A percentile compares a stretch with the other conserved stretches of the same genome.
phyloP scores from a whole-genome alignment of 176 grass and related monocot genomes.

The Raddia distichophylla region DNA sequence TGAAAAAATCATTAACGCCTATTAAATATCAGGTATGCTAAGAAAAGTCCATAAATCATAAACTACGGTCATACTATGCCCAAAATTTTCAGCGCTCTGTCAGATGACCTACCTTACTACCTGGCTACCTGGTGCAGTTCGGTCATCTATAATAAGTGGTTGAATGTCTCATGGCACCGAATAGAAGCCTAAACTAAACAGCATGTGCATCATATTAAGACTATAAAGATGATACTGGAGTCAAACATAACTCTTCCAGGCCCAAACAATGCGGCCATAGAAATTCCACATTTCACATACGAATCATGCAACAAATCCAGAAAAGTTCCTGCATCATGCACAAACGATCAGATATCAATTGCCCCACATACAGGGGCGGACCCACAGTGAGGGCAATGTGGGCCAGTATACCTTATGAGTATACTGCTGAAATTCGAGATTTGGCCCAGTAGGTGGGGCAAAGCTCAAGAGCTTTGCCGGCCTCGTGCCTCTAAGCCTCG shows the following conservation, averaged over 20 bases:
- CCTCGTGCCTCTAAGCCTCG: no score
- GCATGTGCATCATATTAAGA: background rate
- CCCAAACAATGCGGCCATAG: constrained; percentile 69
- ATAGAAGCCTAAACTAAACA: constrained; percentile 7
- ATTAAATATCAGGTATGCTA: no score
- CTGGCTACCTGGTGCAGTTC: background rate
- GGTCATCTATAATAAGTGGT: background rate
- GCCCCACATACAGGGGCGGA: no score
- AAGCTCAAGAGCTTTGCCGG: no score
- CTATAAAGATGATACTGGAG: background rate
- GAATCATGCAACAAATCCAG: constrained; percentile 82
- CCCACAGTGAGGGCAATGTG: no score
- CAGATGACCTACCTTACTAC: background rate
- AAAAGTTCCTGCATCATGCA: constrained; percentile 57
- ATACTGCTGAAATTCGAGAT: no score
- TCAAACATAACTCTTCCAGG: constrained; percentile 79
- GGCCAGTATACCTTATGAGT: no score
- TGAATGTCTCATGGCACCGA: background rate
- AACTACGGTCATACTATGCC: no score
- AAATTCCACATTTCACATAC: constrained; percentile 91
- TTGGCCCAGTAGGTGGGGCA: no score
- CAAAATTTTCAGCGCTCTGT: background rate
- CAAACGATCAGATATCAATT: background rate
- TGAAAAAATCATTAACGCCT: no score
- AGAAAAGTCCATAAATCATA: no score